Percentiles rank a stretch among this genome's conserved stretches.
Evolutionary conservation across 2,329 filamentous ascomycete species (phyloP).

Genomic region (Sporothrix euskadiensis): DNA sequence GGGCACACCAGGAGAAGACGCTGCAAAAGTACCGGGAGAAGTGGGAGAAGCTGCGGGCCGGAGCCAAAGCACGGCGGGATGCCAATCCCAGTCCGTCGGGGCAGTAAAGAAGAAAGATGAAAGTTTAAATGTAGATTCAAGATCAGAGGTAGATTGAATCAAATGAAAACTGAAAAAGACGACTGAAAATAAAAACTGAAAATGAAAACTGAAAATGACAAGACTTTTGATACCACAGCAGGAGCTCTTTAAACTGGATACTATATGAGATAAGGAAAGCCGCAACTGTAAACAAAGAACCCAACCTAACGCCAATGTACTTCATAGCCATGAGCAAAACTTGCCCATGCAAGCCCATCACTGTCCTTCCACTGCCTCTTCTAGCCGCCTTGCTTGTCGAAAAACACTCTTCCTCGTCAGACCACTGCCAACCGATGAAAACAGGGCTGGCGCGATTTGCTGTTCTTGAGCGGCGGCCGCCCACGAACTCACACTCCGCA

Average conservation of each 20-base stretch:
- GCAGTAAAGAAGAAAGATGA: constrained; percentile 32
- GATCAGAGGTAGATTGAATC: background rate
- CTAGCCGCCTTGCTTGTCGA: constrained; percentile 56
- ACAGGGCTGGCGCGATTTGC: constrained; percentile 43
- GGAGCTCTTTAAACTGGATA: background rate
- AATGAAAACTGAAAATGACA: background rate
- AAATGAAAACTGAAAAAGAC: background rate
- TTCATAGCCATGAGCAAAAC: background rate
- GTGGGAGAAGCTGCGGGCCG: constrained; percentile 63
- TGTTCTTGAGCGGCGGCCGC: constrained; percentile 51
- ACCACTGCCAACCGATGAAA: constrained; percentile 47
- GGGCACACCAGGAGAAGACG: constrained; percentile 57
- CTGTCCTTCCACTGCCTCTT: too few relatives aligned
- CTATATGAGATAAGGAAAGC: too few relatives aligned
- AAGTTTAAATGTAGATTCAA: background rate
- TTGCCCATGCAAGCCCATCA: too few relatives aligned
- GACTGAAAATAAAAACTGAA: background rate
- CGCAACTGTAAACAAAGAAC: background rate
- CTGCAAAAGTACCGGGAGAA: constrained; percentile 60
- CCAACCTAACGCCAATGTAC: background rate
- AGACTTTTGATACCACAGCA: too few relatives aligned
- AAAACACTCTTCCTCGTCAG: constrained; percentile 60
- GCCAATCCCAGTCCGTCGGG: constrained; percentile 43
- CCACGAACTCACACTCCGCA: constrained; percentile 76
- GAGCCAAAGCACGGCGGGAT: constrained; percentile 57